Evolutionary conservation across 306 rosid genomes (phyloP).

Genomic region (Dalbergia cultrata): DNA sequence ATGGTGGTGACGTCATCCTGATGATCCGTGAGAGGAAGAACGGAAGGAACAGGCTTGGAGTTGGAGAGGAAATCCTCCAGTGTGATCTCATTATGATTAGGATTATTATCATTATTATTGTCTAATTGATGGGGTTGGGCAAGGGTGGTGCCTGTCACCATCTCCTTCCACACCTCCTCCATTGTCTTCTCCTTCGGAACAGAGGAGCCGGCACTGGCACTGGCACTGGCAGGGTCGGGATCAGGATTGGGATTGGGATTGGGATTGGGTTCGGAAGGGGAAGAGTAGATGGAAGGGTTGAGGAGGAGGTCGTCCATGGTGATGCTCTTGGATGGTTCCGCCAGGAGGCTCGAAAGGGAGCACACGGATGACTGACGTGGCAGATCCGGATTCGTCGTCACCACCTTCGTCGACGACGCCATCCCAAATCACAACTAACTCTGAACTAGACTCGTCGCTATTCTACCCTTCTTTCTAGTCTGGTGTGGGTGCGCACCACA

Average conservation of each 20-base stretch:
- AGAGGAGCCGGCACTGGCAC: too few relatives aligned
- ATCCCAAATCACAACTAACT: constrained; percentile 39
- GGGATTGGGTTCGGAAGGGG: constrained; percentile 35
- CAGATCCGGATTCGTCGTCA: constrained; percentile 70
- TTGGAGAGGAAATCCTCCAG: constrained; percentile 73
- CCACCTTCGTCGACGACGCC: constrained; percentile 79
- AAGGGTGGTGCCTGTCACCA: constrained; percentile 37
- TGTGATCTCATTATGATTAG: constrained; percentile 53
- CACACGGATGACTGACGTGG: constrained; percentile 72
- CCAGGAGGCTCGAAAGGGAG: constrained; percentile 67
- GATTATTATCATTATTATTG: too few relatives aligned
- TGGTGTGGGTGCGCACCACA: too few relatives aligned
- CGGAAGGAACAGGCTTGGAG: constrained; percentile 48
- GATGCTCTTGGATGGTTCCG: constrained; percentile 54
- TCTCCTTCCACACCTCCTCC: constrained; percentile 71
- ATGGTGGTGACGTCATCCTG: neutral
- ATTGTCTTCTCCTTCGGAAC: constrained; percentile 40
- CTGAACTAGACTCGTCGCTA: neutral
- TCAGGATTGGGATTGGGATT: neutral
- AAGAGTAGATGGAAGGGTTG: constrained; percentile 54
- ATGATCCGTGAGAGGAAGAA: too few relatives aligned
- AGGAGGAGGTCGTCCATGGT: constrained; percentile 74
- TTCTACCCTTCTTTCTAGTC: too few relatives aligned
- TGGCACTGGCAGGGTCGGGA: too few relatives aligned
- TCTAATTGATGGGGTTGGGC: too few relatives aligned